Evolutionary conservation across 2,329 filamentous ascomycete species (phyloP).

Genomic region (Aureobasidium sp.): DNA sequence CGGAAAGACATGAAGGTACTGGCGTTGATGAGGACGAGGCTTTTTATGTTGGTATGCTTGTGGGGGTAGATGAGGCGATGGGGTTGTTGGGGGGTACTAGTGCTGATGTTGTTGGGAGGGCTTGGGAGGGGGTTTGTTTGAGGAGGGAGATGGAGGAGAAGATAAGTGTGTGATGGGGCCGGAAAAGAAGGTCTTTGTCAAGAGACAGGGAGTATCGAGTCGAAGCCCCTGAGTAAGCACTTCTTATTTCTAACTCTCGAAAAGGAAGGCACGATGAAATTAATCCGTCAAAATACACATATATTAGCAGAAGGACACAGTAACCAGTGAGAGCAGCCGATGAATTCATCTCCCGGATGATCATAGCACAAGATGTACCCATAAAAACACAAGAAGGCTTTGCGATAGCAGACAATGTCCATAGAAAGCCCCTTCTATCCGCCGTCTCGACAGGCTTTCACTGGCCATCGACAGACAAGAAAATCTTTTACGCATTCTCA

Average conservation of each 20-base stretch:
- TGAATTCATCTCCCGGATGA: no score
- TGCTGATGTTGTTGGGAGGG: slow-evolving; percentile 38
- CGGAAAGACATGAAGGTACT: slow-evolving; percentile 37
- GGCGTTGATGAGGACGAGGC: slow-evolving; percentile 41
- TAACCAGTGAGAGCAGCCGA: no score
- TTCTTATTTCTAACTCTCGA: background rate
- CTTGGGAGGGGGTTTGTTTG: slow-evolving; percentile 36
- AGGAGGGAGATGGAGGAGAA: slow-evolving; percentile 26
- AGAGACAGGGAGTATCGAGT: background rate
- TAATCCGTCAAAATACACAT: background rate
- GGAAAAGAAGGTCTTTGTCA: background rate
- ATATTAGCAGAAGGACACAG: no score
- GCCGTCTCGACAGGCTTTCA: background rate
- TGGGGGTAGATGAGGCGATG: slow-evolving; percentile 36
- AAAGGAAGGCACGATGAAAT: background rate
- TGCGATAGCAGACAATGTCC: background rate
- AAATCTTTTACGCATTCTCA: no score
- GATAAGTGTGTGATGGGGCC: background rate
- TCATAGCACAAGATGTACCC: no score
- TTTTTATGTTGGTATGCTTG: slow-evolving; percentile 34
- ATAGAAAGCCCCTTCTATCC: background rate
- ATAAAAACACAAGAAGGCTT: background rate
- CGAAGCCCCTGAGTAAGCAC: background rate
- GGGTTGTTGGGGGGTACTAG: slow-evolving; percentile 30
- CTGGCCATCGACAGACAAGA: background rate